Evolutionary conservation across 257 asterid species (phyloP), one percentile per base, ranked within the genome.

Genomic region (Nyctanthes arbortristis): DNA sequence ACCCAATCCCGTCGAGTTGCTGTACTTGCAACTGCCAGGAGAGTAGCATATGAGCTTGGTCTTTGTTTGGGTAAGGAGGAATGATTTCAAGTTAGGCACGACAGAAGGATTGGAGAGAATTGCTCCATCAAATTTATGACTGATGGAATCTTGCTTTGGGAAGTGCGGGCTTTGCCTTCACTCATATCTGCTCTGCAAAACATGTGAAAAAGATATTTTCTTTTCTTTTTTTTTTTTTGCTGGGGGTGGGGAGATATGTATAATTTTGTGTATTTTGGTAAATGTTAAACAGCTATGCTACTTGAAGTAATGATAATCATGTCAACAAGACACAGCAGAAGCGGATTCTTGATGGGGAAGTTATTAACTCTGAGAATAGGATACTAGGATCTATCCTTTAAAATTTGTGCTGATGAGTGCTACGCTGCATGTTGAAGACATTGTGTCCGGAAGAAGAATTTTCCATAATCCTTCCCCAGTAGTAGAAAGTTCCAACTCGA

Each of bases 1-100:
- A 93, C 99, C 70, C 99, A 93, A 81, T 95, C 99, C 69, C 97
- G 97, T 36, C 89, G 99, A 65, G 96, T 91, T 60, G 97, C 97
- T 55, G 99, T 93, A 5, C 96, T 93, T 79, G 94, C 99, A 36
- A 93, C 99, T 39, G 96, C 99, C 70, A 89, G 82, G 88, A 89
- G 99, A 73, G 99, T 93, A 63, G 96, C 99, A 27, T 87, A 58
- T 79, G 99, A 91, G 81, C 96, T 93, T 73, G 96, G 96, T 61
- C 73, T 91, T 76, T 85, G 75, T 76, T 72, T 91, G 54, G 99
- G 99, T 54, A 87, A 86, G 81, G 97, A 93, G 81, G 91, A 91
- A 32, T 97, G 99, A 2, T 93, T 91, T 78, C 96, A 93, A 86
- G 99, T 93, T 67, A 82, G 99, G 81, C 96, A 93, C 80, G 99